These are phyloP conservation scores for Puccinia horiana DNA, from an alignment of 1,284 basidiomycete species.

Conservation along the genomic window DNA sequence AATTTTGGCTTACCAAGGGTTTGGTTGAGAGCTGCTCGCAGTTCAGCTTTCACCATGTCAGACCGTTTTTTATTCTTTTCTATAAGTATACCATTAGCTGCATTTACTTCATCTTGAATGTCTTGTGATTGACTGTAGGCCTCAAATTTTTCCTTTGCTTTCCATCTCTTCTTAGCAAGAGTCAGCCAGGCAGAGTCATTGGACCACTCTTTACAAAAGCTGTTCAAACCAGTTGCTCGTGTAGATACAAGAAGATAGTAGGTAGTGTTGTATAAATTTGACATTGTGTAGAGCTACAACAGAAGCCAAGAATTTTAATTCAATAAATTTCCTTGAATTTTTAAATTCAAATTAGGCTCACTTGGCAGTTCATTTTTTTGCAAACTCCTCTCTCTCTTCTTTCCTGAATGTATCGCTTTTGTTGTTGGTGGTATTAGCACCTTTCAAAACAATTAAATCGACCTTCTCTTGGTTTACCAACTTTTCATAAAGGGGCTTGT, in stretches of 20 bases:
- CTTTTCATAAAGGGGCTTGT: neutral
- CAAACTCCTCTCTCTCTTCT: too few relatives aligned
- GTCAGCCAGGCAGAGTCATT: neutral
- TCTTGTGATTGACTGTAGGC: neutral
- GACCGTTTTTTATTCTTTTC: neutral
- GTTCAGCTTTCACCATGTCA: neutral
- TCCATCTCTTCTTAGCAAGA: neutral
- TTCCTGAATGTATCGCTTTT: too few relatives aligned
- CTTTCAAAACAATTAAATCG: too few relatives aligned
- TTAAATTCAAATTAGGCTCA: too few relatives aligned
- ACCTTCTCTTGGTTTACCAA: neutral
- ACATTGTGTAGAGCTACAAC: neutral
- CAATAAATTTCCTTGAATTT: too few relatives aligned
- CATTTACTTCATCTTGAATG: neutral
- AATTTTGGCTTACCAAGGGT: neutral
- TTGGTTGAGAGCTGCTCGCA: neutral
- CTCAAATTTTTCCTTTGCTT: conserved; percentile 1
- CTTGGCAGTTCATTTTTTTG: too few relatives aligned
- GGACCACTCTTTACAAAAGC: neutral
- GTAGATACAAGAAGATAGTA: neutral
- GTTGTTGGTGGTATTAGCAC: too few relatives aligned
- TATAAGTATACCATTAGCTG: neutral
- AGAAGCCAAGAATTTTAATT: too few relatives aligned
- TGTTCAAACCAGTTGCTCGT: neutral
- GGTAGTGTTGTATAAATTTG: neutral